Base-by-base conservation (phyloP, 2,329 filamentous ascomycete species). In the Pseudocercospora macadamiae region DNA sequence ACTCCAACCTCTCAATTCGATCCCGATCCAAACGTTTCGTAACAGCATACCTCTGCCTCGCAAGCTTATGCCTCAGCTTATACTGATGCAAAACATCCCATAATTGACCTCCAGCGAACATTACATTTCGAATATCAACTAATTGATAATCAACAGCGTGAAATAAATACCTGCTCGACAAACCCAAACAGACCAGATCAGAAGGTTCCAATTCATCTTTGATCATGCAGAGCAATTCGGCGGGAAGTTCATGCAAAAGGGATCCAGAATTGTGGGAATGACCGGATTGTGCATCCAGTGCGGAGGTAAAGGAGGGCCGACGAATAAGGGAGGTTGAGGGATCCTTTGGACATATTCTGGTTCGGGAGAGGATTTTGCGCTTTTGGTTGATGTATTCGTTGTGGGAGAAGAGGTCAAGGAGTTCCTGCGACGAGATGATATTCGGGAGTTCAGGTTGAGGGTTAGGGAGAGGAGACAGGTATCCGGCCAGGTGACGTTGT, bases 211-310 rank as follows among this genome's bases (percentile, higher is more conserved):
- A 14, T n/a, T 32, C 36, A 7, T 39, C 42, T 26, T 32, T 26
- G 12, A 55, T 51, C 18, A 59, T 45, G 25, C 42, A 42, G 28
- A 59, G 25, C 16, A 59, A 34, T 34, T 59, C 57, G 4, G 51
- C 25, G 16, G 56, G 56, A 16, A 59, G 16, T 23, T 53, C 28
- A 26, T 53, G 48, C 4, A 53, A 37, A 45, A 45, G 21, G 28
- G 14, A 18, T 44, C 16, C 16, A 18, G 19, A 36, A 42, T 23
- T 12, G 19, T 45, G 23, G 52, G 39, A 7, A 5, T 3, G 36
- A 42, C 10, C 39, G 39, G 21, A 16, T n/a, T 37, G 12, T n/a
- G n/a, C n/a, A n/a, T n/a, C 37, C 30, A 52, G n/a, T 54, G 14
- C 8, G 26, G 28, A n/a, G 16, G 42, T 28, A n/a, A 36, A 21